These are phyloP conservation scores for Pterocarpus santalinus DNA, from an alignment of 306 rosid species.

Conservation along the genomic window DNA sequence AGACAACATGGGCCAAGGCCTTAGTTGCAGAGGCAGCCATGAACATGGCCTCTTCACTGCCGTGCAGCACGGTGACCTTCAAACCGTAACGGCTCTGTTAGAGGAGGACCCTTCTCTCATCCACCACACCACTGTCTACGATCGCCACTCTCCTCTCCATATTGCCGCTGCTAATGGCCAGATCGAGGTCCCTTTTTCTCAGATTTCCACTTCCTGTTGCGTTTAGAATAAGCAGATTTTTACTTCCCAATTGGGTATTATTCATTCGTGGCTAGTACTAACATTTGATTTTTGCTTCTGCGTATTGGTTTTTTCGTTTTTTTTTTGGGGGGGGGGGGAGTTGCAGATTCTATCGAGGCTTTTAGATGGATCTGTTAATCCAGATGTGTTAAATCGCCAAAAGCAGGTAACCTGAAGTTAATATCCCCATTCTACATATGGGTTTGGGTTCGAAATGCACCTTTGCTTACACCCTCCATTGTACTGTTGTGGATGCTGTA, in stretches of 20 bases:
- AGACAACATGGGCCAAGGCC: constrained; percentile 73
- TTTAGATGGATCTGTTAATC: constrained; percentile 72
- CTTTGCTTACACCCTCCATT: constrained; percentile 20
- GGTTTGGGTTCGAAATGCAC: not conserved
- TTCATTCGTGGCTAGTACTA: no score
- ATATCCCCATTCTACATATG: not conserved
- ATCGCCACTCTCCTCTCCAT: constrained; percentile 85
- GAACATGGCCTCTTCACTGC: constrained; percentile 79
- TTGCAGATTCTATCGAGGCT: constrained; percentile 73
- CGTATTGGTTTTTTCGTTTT: not conserved
- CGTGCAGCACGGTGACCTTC: constrained; percentile 68
- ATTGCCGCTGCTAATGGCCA: constrained; percentile 88
- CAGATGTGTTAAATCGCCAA: constrained; percentile 87
- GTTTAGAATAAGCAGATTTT: constrained; percentile 3
- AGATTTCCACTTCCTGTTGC: not conserved
- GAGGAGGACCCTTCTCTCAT: constrained; percentile 61
- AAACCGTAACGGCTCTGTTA: constrained; percentile 53
- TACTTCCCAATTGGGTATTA: not conserved
- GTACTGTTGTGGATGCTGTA: constrained; percentile 48
- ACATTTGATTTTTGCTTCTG: not conserved
- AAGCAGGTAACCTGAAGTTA: constrained; percentile 64
- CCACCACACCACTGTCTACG: constrained; percentile 65
- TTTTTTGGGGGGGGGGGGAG: no score
- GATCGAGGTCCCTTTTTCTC: constrained; percentile 70
- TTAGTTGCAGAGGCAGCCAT: constrained; percentile 70